These are phyloP conservation scores for Phalaenopsis hybrid DNA, from an alignment of 116 monocot species.

Conservation along the genomic window DNA sequence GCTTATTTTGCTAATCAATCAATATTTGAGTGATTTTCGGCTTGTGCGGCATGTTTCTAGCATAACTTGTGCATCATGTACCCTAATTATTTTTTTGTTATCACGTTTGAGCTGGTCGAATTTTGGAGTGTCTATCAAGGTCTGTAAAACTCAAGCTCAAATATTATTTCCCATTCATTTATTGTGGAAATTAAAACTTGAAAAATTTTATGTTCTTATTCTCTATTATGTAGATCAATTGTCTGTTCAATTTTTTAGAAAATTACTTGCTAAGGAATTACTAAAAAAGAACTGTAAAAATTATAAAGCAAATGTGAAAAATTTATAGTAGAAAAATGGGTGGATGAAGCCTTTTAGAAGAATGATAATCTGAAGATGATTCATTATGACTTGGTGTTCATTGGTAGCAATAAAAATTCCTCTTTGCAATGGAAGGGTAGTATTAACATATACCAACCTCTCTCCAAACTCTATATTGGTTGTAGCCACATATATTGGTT, in stretches of 20 bases:
- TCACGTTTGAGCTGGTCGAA: too few species aligned
- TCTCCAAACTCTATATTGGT: background rate
- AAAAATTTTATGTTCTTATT: too few species aligned
- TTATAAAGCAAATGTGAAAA: background rate
- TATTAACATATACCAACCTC: background rate
- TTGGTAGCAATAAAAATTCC: background rate
- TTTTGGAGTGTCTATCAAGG: too few species aligned
- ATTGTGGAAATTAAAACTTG: too few species aligned
- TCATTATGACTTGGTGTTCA: background rate
- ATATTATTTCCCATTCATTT: too few species aligned
- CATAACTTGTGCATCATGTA: too few species aligned
- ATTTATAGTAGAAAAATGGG: background rate
- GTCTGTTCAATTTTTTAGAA: background rate
- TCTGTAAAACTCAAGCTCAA: too few species aligned
- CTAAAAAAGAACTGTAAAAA: background rate
- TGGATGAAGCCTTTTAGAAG: background rate
- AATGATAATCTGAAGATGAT: background rate
- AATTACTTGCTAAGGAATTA: background rate
- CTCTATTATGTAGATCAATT: too few species aligned
- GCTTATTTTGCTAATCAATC: too few species aligned
- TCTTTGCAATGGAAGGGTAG: background rate
- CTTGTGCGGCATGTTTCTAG: too few species aligned
- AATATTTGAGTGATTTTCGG: too few species aligned
- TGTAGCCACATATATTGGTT: background rate
- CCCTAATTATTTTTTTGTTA: too few species aligned